Base-by-base conservation (phyloP, 1,284 basidiomycete genomes). In the Moniliella sp. region DNA sequence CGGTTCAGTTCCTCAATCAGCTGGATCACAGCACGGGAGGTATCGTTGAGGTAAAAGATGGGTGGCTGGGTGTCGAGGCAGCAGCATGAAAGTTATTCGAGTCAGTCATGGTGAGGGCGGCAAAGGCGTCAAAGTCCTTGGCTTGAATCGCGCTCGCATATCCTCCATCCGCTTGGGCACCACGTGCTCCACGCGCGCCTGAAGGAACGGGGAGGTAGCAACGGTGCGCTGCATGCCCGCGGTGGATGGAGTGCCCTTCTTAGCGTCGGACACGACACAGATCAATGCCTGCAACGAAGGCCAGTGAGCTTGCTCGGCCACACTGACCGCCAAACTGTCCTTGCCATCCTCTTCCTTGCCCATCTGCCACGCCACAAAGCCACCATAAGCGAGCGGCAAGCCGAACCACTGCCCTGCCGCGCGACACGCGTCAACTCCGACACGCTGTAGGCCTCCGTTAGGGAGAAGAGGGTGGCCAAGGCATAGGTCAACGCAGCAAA, bases 1-100 rank as follows among this genome's bases (percentile, higher is more conserved):
- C 86, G 72, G 66, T 99, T 99, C 66, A 86, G 75, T 64, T 94
- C 91, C 36, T 81, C 77, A 41, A 97, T 69, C 15, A 58, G 42
- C 36, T 46, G 45, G 14, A 58, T 46, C 26, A 58, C 53, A 23
- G 49, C 50, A 18, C 56, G 70, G 43, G 75, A 79, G 46, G 86
- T 80, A 62, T 99, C 88, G 67, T 94, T 94, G 73, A 99, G 76
- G 68, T 99, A 97, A 64, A 97, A 94, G 64, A 97, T 97, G 28
- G 88, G 91, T 1, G 88, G 91, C 88, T 15, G 88, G 84, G 61
- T 99, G 88, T n/a, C n/a, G n/a, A n/a, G n/a, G n/a, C n/a, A n/a
- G n/a, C n/a, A n/a, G n/a, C n/a, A n/a, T n/a, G 73, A 99, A 99
- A 17, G 88, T 97, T 60, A 93, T 73, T 33, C 66, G 66, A 2